Evolutionary conservation across 345 rosid genomes (phyloP).

Genomic region (Eucalyptus regnans): DNA sequence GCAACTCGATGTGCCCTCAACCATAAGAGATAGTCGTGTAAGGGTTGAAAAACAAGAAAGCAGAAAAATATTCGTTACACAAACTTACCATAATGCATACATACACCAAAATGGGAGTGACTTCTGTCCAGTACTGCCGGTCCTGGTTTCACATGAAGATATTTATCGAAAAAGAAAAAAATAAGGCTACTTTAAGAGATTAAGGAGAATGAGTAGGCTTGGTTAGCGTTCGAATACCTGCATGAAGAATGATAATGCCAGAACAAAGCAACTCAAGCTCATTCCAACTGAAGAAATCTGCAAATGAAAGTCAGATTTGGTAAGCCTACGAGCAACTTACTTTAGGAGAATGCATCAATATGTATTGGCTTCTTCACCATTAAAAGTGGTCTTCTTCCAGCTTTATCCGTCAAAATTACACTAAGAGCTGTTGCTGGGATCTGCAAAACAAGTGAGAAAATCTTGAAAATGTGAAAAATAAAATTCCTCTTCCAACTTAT

Average conservation of each 20-base stretch:
- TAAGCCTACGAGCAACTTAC: not conserved
- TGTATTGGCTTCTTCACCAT: not conserved
- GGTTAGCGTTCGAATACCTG: not conserved
- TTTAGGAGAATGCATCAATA: not conserved
- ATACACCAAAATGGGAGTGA: not conserved
- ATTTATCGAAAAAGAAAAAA: not conserved
- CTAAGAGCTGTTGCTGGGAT: not conserved
- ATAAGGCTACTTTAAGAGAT: not conserved
- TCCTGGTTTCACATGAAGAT: not conserved
- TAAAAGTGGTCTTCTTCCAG: conserved; percentile 5
- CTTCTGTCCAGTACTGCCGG: not conserved
- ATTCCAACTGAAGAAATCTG: not conserved
- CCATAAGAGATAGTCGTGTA: not conserved
- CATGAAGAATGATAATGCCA: not conserved
- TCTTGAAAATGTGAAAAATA: not conserved
- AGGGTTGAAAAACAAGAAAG: not conserved
- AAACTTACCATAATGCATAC: not conserved
- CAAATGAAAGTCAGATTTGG: not conserved
- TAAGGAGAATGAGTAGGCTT: not conserved
- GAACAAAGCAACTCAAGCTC: not conserved
- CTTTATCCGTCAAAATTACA: conserved; percentile 7
- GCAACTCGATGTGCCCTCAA: not conserved
- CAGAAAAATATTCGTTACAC: not conserved
- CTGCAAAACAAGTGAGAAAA: not conserved
- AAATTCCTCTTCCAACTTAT: not conserved